phyloP scores from a whole-genome alignment of 2,329 filamentous ascomycete species.

The Coleophoma crateriformis region DNA sequence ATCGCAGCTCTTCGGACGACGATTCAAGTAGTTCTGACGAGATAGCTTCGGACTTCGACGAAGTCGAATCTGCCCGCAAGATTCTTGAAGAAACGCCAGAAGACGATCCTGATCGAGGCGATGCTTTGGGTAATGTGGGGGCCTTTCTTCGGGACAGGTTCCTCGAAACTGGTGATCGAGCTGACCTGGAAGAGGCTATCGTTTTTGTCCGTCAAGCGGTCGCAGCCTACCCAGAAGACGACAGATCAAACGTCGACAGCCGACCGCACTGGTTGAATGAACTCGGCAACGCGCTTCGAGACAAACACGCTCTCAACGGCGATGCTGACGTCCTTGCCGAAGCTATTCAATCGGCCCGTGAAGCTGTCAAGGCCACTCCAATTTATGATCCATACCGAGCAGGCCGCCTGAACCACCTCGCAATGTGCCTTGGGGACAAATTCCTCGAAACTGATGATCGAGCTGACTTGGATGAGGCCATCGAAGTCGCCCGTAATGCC shows the following conservation, averaged over 20 bases:
- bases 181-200: slow-evolving; percentile 12
- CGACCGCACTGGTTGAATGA: too few relatives aligned
- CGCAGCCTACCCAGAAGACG: slow-evolving; percentile 1
- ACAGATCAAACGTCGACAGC: too few relatives aligned
- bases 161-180: slow-evolving; percentile 3
- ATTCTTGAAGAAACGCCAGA: not conserved
- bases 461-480: slow-evolving; percentile 10
- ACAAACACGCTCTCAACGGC: too few relatives aligned
- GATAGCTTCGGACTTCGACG: too few relatives aligned
- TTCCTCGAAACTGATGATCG: slow-evolving; percentile 3
- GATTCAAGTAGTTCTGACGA: too few relatives aligned
- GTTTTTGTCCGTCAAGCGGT: slow-evolving; percentile 5
- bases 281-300: too few relatives aligned
- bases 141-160: not conserved
- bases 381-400: not conserved
- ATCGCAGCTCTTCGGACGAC: too few relatives aligned
- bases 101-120: not conserved
- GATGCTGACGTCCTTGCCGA: too few relatives aligned
- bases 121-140: not conserved
- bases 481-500: slow-evolving; percentile 6
- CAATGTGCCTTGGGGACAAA: not conserved
- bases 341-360: too few relatives aligned
- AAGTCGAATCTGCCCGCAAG: too few relatives aligned
- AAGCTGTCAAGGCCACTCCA: not conserved
- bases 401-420: not conserved